phyloP scores from a whole-genome alignment of 352 stramenopile species.

The Pseudoperonospora humuli region DNA sequence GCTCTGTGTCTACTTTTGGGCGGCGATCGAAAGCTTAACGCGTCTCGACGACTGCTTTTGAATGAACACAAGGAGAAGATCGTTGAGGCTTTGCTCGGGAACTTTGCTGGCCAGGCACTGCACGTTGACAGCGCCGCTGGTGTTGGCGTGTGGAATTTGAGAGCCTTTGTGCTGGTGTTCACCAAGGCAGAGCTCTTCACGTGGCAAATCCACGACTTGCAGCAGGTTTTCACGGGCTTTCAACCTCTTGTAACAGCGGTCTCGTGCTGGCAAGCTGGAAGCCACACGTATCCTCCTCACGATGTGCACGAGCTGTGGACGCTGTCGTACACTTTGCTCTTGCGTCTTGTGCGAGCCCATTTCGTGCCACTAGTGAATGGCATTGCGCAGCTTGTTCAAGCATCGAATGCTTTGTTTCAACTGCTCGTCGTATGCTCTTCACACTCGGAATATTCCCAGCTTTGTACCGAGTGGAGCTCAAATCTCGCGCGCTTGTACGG shows the following conservation, averaged over 20 bases:
- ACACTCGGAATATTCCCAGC: conserved; percentile 8
- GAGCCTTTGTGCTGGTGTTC: conserved; percentile 58
- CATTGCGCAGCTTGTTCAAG: conserved; percentile 58
- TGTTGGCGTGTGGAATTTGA: conserved; percentile 44
- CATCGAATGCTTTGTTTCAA: conserved; percentile 58
- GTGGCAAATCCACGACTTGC: conserved; percentile 66
- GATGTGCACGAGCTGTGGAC: conserved; percentile 71
- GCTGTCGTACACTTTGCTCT: conserved; percentile 65
- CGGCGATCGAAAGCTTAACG: conserved; percentile 53
- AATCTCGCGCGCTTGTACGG: conserved; percentile 81
- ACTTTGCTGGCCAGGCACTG: conserved; percentile 34
- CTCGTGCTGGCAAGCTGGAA: conserved; percentile 19
- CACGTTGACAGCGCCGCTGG: neutral
- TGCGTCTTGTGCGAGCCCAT: conserved; percentile 73
- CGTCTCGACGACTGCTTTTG: conserved; percentile 38
- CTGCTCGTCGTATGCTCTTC: conserved; percentile 39
- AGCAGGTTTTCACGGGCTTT: conserved; percentile 61
- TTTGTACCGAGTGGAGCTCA: conserved; percentile 60
- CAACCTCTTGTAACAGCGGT: conserved; percentile 38
- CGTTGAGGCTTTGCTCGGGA: conserved; percentile 35
- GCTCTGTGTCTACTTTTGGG: conserved; percentile 46
- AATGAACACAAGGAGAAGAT: conserved; percentile 46
- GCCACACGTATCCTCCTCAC: conserved; percentile 8
- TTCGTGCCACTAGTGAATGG: conserved; percentile 59
- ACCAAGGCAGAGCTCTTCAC: conserved; percentile 74